Base-by-base conservation (phyloP, 805 yeast species). In the Groenewaldozyma tartarivorans region DNA sequence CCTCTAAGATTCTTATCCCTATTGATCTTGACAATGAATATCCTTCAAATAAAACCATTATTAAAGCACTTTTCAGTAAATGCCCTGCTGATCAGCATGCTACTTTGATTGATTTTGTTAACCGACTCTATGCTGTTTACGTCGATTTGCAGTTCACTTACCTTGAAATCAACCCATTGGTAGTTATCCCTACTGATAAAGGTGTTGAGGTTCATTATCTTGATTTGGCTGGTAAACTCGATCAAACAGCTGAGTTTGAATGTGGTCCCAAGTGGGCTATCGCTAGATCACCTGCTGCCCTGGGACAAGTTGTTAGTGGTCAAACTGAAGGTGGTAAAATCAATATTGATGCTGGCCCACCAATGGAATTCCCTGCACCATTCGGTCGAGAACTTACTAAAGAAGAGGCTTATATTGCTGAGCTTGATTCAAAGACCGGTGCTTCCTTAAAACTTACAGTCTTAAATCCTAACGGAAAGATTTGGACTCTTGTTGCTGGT, bases 321-420 rank as follows among this genome's bases (percentile, higher is more conserved):
- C 31, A 20, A 15, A 32, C 46, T n/a, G 33, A 49, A 19, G 43
- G 51, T 36, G 40, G 49, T 29, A 53, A 53, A 45, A 49, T 43
- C 41, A 51, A 52, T 35, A 51, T 67, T 35, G 71, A 67, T 44
- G 67, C 66, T 41, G 71, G 71, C 24, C 71, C 71, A 30, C 65
- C 72, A 45, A 67, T 66, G 71, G 67, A 56, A 40, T 66, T 67
- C 64, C 71, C 71, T 15, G 71, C 72, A 7, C 71, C 71, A 2
- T 66, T 66, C 46, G 71, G 71, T 33, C 67, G 71, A 26, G 72
- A 67, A 42, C 49, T 65, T 51, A 48, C 67, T 44, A 52, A 61
- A 38, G 71, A 67, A 51, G 71, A 66, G 57, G 67, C 69, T 19
- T 67, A 66, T 53, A 67, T 66, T 46, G 70, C 71, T 39, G 71